phyloP scores from a whole-genome alignment of 2,329 filamentous ascomycete genomes.

The Fusarium irregulare region DNA sequence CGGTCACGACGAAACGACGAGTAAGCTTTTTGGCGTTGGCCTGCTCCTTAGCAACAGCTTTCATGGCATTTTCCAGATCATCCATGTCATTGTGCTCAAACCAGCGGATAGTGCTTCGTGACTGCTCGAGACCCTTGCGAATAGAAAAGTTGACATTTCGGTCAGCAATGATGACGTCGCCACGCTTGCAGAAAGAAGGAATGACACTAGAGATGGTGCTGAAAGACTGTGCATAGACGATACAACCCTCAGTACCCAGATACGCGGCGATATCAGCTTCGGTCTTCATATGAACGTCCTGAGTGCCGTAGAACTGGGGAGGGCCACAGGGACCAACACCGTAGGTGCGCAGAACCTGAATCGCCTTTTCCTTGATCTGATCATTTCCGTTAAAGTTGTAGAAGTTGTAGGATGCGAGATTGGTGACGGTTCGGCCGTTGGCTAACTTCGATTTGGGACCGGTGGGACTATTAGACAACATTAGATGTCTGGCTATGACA shows the following conservation, averaged over 20 bases:
- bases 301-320: conserved; percentile 97
- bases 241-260: conserved; percentile 87
- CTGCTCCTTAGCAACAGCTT: conserved; percentile 88
- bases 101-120: conserved; percentile 90
- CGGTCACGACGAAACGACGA: conserved; percentile 93
- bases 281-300: conserved; percentile 97
- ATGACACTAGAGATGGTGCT: conserved; percentile 98
- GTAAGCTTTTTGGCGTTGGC: conserved; percentile 86
- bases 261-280: conserved; percentile 94
- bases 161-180: conserved; percentile 96
- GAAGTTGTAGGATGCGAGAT: conserved; percentile 95
- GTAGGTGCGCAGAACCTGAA: conserved; percentile 92
- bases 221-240: conserved; percentile 96
- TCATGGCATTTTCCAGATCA: conserved; percentile 86
- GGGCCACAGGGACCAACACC: conserved; percentile 97
- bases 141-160: conserved; percentile 93
- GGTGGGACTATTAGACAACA: conserved; percentile 63
- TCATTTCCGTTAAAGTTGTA: conserved; percentile 98
- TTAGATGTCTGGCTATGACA: conserved; percentile 9
- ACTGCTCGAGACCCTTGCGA: conserved; percentile 93
- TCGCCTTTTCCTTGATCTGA: conserved; percentile 91
- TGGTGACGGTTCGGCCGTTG: conserved; percentile 90
- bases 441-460: conserved; percentile 90
- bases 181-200: conserved; percentile 95
- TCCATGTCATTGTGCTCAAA: conserved; percentile 97